Evolutionary conservation across 148 eudicot species (phyloP), one percentile per base, ranked within the genome.

Genomic region (Hydrangea macrophylla): DNA sequence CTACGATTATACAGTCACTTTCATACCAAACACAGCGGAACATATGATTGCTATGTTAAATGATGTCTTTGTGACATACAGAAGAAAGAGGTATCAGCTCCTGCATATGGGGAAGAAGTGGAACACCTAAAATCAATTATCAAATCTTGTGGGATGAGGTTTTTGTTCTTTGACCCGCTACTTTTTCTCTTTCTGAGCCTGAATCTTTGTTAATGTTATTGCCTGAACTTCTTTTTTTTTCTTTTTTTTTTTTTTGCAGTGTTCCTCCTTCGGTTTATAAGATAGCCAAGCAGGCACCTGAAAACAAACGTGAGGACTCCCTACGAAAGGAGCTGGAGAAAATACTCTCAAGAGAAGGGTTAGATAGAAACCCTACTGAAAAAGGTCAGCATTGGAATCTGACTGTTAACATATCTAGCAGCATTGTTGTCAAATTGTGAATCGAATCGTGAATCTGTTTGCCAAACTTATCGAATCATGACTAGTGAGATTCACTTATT

Each of bases 131-230:
- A 84, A 80, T 79, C 97, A 70, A 61, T 90, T 57, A 90, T 94
- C 77, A 94, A 89, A 81, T 79, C 99, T 69, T 94, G 97, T 80
- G 96, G 97, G 80, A 75, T 94, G 84, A 89, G 89, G 99, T 94
- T 26, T 63, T 42, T 61, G 44, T 60, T 37, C 71, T 55, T 42
- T 60, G 40, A 54, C 68, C n/a, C n/a, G n/a, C n/a, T n/a, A n/a
- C n/a, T n/a, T n/a, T 58, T 20, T 11, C 70, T 62, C 28, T 32
- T 64, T 30, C 30, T 68, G 31, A 56, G 24, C n/a, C 27, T 50
- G 13, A 12, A 44, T 28, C 35, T 67, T 50, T 61, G 20, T 35
- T n/a, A n/a, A n/a, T 50, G 45, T 68, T 70, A 55, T 57, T 68
- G 50, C 54, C 10, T 45, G 45, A 59, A 15, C 25, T 13, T 54